Evolutionary conservation across 2,329 filamentous ascomycete genomes (phyloP).

Genomic region (Penicillium paneum): DNA sequence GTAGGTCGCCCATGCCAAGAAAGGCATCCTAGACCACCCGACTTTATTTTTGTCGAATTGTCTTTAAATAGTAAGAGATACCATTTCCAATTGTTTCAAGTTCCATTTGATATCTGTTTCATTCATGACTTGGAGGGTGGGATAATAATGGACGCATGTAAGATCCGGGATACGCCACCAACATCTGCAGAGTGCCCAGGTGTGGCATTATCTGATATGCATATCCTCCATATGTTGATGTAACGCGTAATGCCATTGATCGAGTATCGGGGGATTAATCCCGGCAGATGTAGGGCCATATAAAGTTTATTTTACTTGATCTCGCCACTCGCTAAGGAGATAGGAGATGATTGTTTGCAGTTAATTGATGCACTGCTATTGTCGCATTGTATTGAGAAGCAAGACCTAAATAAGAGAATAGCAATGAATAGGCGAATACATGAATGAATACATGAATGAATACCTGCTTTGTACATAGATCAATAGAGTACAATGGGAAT

Average conservation of each 20-base stretch:
- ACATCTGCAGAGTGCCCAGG: not conserved
- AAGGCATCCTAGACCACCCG: not conserved
- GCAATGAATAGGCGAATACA: not conserved
- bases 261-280: not conserved
- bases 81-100: not conserved
- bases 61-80: not conserved
- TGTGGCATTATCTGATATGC: not conserved
- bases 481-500: conserved; percentile 4
- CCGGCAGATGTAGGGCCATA: not conserved
- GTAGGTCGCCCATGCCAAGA: not conserved
- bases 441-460: not conserved
- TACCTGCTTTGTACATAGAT: not conserved
- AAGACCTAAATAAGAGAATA: not conserved
- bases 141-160: not conserved
- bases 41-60: not conserved
- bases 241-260: not conserved
- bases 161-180: not conserved
- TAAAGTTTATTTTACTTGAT: not conserved
- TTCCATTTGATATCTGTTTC: not conserved
- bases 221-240: not conserved
- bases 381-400: not conserved
- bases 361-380: not conserved
- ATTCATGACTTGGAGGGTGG: not conserved
- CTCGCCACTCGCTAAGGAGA: not conserved
- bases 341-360: not conserved